Evolutionary conservation across 176 grass and related monocot species (phyloP), one percentile per base, ranked within the genome.

Genomic region (Areca catechu): DNA sequence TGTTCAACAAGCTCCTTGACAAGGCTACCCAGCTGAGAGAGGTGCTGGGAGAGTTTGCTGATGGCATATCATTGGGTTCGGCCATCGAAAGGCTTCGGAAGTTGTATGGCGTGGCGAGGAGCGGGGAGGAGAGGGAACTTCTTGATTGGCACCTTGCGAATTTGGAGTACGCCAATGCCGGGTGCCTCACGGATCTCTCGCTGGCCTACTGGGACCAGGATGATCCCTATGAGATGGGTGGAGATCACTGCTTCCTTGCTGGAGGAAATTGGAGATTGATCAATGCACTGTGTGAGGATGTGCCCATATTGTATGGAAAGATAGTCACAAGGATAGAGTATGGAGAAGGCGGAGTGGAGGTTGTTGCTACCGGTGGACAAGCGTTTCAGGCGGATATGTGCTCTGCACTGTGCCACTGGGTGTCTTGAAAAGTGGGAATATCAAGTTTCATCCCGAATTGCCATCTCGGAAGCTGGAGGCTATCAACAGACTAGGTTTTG

Each of bases 131-230:
- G 75, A 60, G 68, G 74, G 65, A 88, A 67, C 37, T 96, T 62
- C 71, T 96, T 58, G 83, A 96, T 66, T 96, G 91, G 92, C 92
- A 96, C 60, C 62, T 96, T 20, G 92, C 92, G 0, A 96, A 96
- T 70, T 69, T 96, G 20, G 92, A 96, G 28, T 96, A 90, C 71
- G 89, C 92, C 58, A 96, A 90, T 69, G 92, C 92, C 0, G 92
- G 92, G 6, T 90, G 86, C 63, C 71, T 90, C 5, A 79, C 77
- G 0, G 92, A 90, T 58, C 61, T 96, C 22, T 96, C 92, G 4
- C 86, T 96, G 4, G 86, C 77, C 0, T 30, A 96, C 18, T 96
- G 92, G 92, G 92, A 96, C 64, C 92, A 96, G 59, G 92, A 96
- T 16, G 92, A 96, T 67, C 80, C 75, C 9, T 88, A 80, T 62